A percentile compares a stretch with the other conserved stretches of the same genome.
Evolutionary conservation across 2,329 filamentous ascomycete genomes (phyloP).

Genomic region (Diplodia scrobiculata): DNA sequence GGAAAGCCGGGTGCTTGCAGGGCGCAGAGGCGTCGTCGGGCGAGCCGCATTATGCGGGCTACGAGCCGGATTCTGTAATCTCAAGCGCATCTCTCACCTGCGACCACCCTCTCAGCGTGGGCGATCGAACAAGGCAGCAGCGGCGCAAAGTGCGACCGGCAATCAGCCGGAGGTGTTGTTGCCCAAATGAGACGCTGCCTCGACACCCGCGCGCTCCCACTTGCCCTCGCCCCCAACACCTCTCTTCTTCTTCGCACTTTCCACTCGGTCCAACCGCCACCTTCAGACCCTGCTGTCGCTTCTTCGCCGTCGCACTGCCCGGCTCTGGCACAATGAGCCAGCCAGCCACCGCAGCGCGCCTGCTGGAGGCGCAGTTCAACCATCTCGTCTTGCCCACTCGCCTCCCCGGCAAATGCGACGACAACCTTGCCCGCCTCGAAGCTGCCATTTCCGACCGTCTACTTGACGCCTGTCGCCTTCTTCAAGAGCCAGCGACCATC

Average conservation of each 20-base stretch:
- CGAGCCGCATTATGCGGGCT: background rate
- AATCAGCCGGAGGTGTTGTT: background rate
- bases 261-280: background rate
- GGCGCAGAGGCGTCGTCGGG: background rate
- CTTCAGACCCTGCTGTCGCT: too few relatives aligned
- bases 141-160: background rate
- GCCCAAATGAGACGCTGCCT: background rate
- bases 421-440: constrained; percentile 37
- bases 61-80: too few relatives aligned
- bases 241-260: background rate
- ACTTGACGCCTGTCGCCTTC: background rate
- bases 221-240: background rate
- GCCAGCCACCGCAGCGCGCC: background rate
- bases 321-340: constrained; percentile 2
- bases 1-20: background rate
- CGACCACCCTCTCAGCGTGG: background rate
- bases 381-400: constrained; percentile 46
- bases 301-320: constrained; percentile 4
- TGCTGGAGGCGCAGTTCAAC: constrained; percentile 38
- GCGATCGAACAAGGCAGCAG: background rate
- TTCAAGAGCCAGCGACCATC: background rate
- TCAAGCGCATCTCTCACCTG: background rate
- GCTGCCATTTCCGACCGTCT: constrained; percentile 38
- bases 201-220: background rate
- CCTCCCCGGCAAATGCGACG: constrained; percentile 44